These are phyloP conservation scores for Marsdenia floribunda DNA, from an alignment of 257 asterid genomes.

Conservation along the genomic window DNA sequence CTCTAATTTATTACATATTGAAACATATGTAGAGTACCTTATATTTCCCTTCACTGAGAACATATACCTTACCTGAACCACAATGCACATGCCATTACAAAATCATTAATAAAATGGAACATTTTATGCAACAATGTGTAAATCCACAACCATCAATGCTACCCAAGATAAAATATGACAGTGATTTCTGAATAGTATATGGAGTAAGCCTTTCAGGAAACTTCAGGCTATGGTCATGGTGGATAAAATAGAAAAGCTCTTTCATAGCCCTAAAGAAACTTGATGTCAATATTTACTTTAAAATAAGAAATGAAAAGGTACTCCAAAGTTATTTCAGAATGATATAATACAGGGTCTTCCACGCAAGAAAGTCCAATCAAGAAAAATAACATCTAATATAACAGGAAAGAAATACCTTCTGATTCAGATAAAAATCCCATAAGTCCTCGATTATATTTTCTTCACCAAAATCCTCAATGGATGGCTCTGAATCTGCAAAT, in stretches of 20 bases:
- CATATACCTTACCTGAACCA: too few species aligned
- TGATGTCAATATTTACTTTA: background rate
- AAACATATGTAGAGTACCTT: too few species aligned
- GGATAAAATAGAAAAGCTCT: background rate
- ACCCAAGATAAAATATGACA: background rate
- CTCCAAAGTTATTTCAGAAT: background rate
- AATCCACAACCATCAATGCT: background rate
- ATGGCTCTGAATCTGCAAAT: slow-evolving; percentile 52
- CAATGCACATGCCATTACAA: too few species aligned
- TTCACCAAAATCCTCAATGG: slow-evolving; percentile 48
- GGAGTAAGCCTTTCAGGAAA: background rate
- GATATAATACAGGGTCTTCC: background rate
- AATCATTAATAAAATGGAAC: too few species aligned
- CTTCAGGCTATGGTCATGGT: background rate
- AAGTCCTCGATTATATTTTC: slow-evolving; percentile 38
- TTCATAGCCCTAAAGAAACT: background rate
- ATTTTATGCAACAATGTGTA: background rate
- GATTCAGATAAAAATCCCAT: slow-evolving; percentile 49
- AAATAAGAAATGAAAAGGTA: background rate
- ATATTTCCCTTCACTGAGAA: too few species aligned
- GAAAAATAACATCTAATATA: background rate
- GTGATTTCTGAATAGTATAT: background rate
- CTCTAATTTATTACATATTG: too few species aligned
- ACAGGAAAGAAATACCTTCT: slow-evolving; percentile 38
- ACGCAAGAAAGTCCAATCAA: background rate